Percentiles rank a stretch among this genome's conserved stretches.
Evolutionary conservation across 2,329 filamentous ascomycete genomes (phyloP).

Genomic region (Teratosphaeria nubilosa): DNA sequence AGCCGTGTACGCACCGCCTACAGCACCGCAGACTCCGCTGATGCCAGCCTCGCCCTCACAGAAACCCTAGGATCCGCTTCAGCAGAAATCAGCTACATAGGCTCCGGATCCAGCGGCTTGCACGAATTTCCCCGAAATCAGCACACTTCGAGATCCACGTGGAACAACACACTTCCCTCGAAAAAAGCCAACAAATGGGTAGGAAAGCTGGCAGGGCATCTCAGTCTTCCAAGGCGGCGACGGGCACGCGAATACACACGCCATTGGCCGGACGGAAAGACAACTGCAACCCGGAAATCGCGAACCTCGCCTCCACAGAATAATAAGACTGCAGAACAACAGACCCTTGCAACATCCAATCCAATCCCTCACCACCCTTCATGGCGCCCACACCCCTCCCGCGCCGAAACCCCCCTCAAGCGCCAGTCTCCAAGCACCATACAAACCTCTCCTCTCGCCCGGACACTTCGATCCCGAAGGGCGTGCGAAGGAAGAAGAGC

Average conservation of each 20-base stretch:
- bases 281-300: too few relatives aligned
- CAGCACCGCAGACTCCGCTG: neutral
- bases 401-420: too few relatives aligned
- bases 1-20: neutral
- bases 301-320: too few relatives aligned
- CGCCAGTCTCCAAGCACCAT: too few relatives aligned
- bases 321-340: too few relatives aligned
- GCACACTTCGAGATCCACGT: constrained; percentile 19
- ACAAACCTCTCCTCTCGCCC: constrained; percentile 4
- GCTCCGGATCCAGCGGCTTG: constrained; percentile 11
- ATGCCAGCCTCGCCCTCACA: neutral
- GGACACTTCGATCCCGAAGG: neutral
- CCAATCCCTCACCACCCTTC: constrained; percentile 18
- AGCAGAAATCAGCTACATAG: constrained; percentile 6
- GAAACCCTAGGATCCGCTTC: neutral
- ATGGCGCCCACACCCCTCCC: constrained; percentile 5
- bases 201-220: constrained; percentile 16
- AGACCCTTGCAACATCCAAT: constrained; percentile 25
- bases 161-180: constrained; percentile 11
- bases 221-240: constrained; percentile 5
- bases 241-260: constrained; percentile 25
- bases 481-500: neutral
- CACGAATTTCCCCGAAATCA: constrained; percentile 9
- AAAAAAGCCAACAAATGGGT: constrained; percentile 11
- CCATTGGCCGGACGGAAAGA: constrained; percentile 19